Conservation (phyloP, 1,139 yeast genomes). For the Blastobotrys arbuscula region DNA sequence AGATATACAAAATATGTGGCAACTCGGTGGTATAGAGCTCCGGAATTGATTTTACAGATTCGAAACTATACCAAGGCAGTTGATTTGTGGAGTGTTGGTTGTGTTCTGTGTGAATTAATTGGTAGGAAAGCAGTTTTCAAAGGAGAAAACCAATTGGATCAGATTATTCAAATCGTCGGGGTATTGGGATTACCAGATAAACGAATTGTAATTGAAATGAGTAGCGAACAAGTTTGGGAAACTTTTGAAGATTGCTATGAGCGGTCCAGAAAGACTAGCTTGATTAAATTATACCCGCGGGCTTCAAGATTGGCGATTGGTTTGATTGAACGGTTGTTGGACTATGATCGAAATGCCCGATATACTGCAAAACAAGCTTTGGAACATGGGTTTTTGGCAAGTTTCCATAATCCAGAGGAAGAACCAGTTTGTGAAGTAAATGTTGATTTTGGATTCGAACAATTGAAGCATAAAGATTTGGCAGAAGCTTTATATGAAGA, state of each 20-base stretch:
- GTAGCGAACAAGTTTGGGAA: conserved; percentile 14
- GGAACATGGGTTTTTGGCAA: conserved; percentile 68
- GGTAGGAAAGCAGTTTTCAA: conserved; percentile 81
- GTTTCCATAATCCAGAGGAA: conserved; percentile 82
- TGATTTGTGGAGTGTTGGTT: conserved; percentile 93
- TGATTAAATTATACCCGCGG: conserved; percentile 55
- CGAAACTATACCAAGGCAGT: conserved; percentile 49
- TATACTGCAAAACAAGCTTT: conserved; percentile 79
- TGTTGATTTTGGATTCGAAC: conserved; percentile 75
- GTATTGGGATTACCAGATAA: conserved; percentile 80
- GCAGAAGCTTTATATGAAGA: conserved; percentile 44
- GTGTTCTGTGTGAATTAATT: conserved; percentile 79
- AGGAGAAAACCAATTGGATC: conserved; percentile 82
- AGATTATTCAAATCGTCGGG: conserved; percentile 67
- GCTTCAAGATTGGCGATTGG: conserved; percentile 74
- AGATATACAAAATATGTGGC: conserved; percentile 77
- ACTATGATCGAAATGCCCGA: conserved; percentile 72
- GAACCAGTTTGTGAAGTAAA: conserved; percentile 70
- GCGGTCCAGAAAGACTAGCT: conserved; percentile 45
- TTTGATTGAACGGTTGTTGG: conserved; percentile 63
- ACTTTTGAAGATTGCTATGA: conserved; percentile 16
- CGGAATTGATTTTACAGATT: conserved; percentile 70
- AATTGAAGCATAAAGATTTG: conserved; percentile 11
- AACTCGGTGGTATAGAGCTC: conserved; percentile 94
- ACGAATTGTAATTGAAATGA: conserved; percentile 38